Base-by-base conservation (phyloP, 108 stramenopile genomes). In the Cylindrotheca fusiformis region DNA sequence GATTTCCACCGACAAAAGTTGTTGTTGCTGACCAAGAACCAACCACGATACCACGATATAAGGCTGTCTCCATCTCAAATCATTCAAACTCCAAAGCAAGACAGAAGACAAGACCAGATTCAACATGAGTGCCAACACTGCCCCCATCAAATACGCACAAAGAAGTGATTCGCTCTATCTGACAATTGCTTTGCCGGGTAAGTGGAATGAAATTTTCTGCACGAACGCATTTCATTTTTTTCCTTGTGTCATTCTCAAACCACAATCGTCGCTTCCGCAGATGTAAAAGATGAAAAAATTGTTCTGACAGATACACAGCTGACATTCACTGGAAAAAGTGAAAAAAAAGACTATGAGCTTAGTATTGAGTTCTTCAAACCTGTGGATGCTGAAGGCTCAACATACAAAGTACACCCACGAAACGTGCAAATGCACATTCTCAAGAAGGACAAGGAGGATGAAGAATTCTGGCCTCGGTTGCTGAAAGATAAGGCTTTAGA, bases 101-200 rank as follows among this genome's bases (percentile, higher is more conserved):
- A 41, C 36, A 10, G 14, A 14, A n/a, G n/a, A n/a, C n/a, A n/a
- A n/a, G n/a, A n/a, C n/a, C n/a, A n/a, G n/a, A n/a, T n/a, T n/a
- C n/a, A 84, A 32, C 26, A 69, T 70, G 69, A 58, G 63, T 36
- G 48, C 65, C 27, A 91, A 91, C 64, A 86, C 84, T 73, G 90
- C 90, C 52, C 90, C 90, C 32, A 86, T 91, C 81, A 88, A 95
- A 74, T 97, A 93, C 92, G 96, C 96, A 5, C 95, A 97, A 58
- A 81, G 96, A 69, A 69, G 69, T 4, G 96, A 97, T 66, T 94
- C 94, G 33, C 67, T 97, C 17, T 97, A 95, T 60, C 64, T 97
- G 44, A 97, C 96, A 22, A 94, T 97, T 58, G 81, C 87, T 53
- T 71, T 97, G 30, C 72, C 86, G 46, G 90, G 90, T 91, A 59